These are phyloP conservation scores for Alternaria sp. DNA, from an alignment of 2,329 filamentous ascomycete species.

Conservation along the genomic window DNA sequence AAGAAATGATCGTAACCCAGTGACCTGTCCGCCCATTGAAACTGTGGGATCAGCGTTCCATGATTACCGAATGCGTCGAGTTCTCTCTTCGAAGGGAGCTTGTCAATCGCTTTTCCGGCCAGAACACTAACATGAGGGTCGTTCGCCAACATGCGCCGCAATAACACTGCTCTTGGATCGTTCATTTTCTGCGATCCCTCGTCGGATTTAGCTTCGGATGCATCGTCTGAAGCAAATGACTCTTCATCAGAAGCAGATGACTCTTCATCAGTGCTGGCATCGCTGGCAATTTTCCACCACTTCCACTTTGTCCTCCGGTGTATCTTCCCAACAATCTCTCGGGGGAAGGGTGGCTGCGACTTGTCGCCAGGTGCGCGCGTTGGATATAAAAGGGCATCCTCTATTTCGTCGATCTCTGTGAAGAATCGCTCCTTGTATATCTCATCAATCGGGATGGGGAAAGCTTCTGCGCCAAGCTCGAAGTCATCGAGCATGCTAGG, in stretches of 20 bases:
- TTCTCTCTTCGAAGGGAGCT: not conserved
- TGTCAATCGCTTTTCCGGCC: not conserved
- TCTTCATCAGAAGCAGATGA: slow-evolving; percentile 7
- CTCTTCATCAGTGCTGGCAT: slow-evolving; percentile 29
- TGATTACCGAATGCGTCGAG: not conserved
- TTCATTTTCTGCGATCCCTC: slow-evolving; percentile 8
- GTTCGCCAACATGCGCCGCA: slow-evolving; percentile 11
- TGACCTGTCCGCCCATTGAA: not conserved
- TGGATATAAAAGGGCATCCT: too few relatives aligned
- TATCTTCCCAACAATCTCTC: too few relatives aligned
- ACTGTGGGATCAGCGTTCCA: not conserved
- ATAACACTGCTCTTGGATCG: slow-evolving; percentile 7
- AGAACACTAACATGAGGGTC: slow-evolving; percentile 8
- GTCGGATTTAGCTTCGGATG: slow-evolving; percentile 10
- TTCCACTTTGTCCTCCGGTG: too few relatives aligned
- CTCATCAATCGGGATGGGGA: too few relatives aligned
- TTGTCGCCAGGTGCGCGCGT: too few relatives aligned
- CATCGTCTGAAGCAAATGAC: slow-evolving; percentile 1
- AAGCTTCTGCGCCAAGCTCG: too few relatives aligned
- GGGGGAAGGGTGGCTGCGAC: too few relatives aligned
- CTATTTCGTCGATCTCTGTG: too few relatives aligned
- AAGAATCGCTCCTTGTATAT: too few relatives aligned
- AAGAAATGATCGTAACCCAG: slow-evolving; percentile 22
- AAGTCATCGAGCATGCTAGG: too few relatives aligned
- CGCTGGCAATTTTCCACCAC: slow-evolving; percentile 21